Evolutionary conservation across 2,329 filamentous ascomycete species (phyloP).

Genomic region (Cladophialophora immunda): DNA sequence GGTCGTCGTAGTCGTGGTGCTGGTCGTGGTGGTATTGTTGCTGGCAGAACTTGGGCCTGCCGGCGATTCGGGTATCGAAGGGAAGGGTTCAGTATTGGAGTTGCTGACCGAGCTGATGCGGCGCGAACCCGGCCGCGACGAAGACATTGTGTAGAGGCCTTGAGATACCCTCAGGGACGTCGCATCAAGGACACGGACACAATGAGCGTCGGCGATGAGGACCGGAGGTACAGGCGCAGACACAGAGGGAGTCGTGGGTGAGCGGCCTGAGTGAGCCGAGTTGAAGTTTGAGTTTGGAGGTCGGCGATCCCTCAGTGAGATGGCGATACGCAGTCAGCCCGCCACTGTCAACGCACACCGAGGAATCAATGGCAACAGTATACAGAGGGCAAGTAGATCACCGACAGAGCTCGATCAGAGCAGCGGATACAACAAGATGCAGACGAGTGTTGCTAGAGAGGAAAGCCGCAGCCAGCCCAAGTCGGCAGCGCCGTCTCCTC

Average conservation of each 20-base stretch:
- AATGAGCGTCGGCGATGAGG: not conserved
- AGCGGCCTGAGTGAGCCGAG: not conserved
- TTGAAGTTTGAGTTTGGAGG: not conserved
- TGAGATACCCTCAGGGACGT: not conserved
- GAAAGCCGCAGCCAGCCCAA: not conserved
- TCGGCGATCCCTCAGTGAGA: not conserved
- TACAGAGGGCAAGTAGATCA: not conserved
- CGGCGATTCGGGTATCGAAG: slow-evolving; percentile 28
- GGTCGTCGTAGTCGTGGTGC: slow-evolving; percentile 23
- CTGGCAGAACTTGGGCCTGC: slow-evolving; percentile 27
- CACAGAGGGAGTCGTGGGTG: not conserved
- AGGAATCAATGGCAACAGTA: not conserved
- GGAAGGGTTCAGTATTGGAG: slow-evolving; percentile 35
- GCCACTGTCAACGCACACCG: not conserved
- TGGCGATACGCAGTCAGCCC: not conserved
- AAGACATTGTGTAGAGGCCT: slow-evolving; percentile 24
- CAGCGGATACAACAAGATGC: not conserved
- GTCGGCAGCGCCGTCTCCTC: not conserved
- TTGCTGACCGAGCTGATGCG: slow-evolving; percentile 24
- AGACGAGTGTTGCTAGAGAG: not conserved
- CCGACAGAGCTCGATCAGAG: not conserved
- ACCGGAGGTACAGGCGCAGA: not conserved
- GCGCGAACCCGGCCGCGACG: slow-evolving; percentile 27
- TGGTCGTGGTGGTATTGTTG: slow-evolving; percentile 30
- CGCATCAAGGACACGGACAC: not conserved